Percentiles rank a stretch among this genome's conserved stretches.
These are phyloP conservation scores for Candida parachauliodes DNA, from an alignment of 805 yeast species.

Conservation along the genomic window DNA sequence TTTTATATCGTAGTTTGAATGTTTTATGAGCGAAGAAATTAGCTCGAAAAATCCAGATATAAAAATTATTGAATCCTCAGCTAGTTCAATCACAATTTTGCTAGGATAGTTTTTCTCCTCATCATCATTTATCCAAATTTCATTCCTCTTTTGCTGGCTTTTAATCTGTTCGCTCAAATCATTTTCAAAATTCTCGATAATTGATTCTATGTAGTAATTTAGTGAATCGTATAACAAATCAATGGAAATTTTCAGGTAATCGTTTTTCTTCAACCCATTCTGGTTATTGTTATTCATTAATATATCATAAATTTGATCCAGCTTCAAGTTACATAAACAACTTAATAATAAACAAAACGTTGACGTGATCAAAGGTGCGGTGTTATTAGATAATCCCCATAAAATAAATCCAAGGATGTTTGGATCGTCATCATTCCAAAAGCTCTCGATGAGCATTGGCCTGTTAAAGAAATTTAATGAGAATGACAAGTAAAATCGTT, in stretches of 20 bases:
- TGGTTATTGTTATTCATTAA: conserved; percentile 27
- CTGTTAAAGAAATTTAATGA: conserved; percentile 66
- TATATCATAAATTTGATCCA: conserved; percentile 48
- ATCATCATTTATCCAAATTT: conserved; percentile 21
- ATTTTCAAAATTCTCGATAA: conserved; percentile 35
- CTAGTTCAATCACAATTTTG: conserved; percentile 48
- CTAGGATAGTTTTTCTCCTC: conserved; percentile 28
- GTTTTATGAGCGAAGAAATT: conserved; percentile 37
- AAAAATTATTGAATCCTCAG: conserved; percentile 76
- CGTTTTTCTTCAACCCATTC: conserved; percentile 28
- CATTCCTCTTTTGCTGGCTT: conserved; percentile 32
- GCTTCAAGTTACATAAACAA: conserved; percentile 62
- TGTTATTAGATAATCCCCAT: conserved; percentile 82
- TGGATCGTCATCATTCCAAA: conserved; percentile 50
- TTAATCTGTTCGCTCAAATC: conserved; percentile 28
- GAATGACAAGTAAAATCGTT: conserved; percentile 76
- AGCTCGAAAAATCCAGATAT: conserved; percentile 72
- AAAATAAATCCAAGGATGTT: conserved; percentile 74
- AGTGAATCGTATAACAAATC: conserved; percentile 51
- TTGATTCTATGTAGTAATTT: conserved; percentile 48
- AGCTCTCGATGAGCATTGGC: conserved; percentile 50
- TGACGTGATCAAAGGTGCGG: conserved; percentile 75
- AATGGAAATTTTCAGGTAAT: conserved; percentile 51
- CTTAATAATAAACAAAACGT: conserved; percentile 77
- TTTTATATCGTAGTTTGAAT: conserved; percentile 22